These are phyloP conservation scores for Crithidia bombi DNA, from an alignment of 208 protist genomes.

Conservation along the genomic window DNA sequence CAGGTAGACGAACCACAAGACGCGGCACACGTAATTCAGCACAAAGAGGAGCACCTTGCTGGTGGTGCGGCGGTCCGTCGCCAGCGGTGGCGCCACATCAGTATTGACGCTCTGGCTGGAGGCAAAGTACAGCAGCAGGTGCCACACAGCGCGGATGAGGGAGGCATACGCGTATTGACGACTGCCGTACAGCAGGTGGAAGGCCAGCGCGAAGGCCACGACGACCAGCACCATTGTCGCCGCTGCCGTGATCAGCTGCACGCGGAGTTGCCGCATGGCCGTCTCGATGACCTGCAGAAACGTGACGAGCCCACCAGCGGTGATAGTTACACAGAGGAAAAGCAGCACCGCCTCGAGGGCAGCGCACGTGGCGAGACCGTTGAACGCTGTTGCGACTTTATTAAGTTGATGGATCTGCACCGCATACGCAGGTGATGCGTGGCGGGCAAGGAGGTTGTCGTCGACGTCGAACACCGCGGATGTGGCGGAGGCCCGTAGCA, in stretches of 20 bases:
- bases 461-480: not conserved
- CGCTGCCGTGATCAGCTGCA: conserved; percentile 1
- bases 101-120: not conserved
- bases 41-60: conserved; percentile 1
- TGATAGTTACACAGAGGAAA: not conserved
- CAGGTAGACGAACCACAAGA: conserved; percentile 8
- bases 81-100: not conserved
- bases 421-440: not conserved
- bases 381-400: conserved; percentile 2
- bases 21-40: conserved; percentile 11
- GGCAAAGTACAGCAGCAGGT: conserved; percentile 13
- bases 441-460: not conserved
- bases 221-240: conserved; percentile 13
- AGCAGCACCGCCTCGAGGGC: conserved; percentile 12
- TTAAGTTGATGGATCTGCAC: not conserved
- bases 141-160: not conserved
- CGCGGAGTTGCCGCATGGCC: conserved; percentile 12
- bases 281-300: conserved; percentile 14
- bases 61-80: not conserved
- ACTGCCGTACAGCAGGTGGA: conserved; percentile 29
- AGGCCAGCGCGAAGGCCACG: conserved; percentile 20
- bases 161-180: conserved; percentile 15
- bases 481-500: conserved; percentile 2
- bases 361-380: not conserved
- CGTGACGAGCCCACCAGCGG: not conserved